Conservation (phyloP, 1,139 yeast genomes). For the Geotrichum citri-aurantii region DNA sequence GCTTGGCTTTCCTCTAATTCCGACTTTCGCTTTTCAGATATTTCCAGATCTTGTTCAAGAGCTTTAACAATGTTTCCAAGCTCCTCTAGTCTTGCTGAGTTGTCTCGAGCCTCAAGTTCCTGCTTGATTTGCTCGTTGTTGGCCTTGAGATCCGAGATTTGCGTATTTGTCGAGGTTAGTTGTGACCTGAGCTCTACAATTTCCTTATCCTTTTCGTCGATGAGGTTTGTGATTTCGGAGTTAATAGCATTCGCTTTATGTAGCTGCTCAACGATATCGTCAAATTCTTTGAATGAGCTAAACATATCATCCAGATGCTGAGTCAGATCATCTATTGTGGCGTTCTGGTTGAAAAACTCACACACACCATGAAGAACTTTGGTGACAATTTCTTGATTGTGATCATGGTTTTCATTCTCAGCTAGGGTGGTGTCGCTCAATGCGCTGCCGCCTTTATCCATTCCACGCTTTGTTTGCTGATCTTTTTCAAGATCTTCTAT, state of each 20-base stretch:
- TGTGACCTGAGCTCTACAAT: slow-evolving; percentile 1
- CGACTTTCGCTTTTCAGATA: not conserved
- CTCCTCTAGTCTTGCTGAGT: not conserved
- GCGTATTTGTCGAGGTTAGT: not conserved
- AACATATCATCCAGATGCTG: slow-evolving; percentile 1
- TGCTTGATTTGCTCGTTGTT: not conserved
- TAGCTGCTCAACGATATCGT: slow-evolving; percentile 5
- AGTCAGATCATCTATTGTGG: not conserved
- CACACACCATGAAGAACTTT: not conserved
- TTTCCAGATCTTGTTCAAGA: slow-evolving; percentile 1
- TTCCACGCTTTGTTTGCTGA: not conserved
- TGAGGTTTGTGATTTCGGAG: not conserved
- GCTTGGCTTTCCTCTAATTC: not conserved
- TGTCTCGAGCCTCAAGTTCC: not conserved
- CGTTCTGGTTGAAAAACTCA: slow-evolving; percentile 1
- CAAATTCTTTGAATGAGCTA: slow-evolving; percentile 10
- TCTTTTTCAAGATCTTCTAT: slow-evolving; percentile 1
- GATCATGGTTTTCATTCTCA: not conserved
- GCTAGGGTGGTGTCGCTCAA: slow-evolving; percentile 4
- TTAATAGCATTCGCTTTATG: slow-evolving; percentile 5
- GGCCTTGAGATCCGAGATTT: not conserved
- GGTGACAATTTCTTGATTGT: slow-evolving; percentile 2
- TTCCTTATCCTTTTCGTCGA: slow-evolving; percentile 11
- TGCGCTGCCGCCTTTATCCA: not conserved
- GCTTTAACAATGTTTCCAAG: not conserved